Conservation (phyloP, 352 stramenopile genomes). For the Pythium phragmiticola region DNA sequence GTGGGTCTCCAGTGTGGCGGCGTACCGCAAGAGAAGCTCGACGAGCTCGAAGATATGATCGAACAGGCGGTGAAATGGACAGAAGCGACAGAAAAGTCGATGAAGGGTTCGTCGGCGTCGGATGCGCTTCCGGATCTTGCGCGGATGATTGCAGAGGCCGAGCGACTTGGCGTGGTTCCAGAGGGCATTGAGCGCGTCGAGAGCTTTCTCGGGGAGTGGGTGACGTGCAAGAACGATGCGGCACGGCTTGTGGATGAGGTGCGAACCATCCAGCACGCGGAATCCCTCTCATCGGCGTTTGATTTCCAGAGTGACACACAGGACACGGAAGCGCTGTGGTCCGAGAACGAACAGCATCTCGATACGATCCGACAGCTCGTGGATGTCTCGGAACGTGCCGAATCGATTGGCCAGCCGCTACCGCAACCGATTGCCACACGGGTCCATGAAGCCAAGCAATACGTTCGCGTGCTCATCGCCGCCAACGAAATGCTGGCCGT, state of each 20-base stretch:
- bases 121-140: slow-evolving; percentile 12
- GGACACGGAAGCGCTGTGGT: slow-evolving; percentile 20
- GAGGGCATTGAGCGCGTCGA: slow-evolving; percentile 20
- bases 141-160: slow-evolving; percentile 4
- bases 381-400: slow-evolving; percentile 15
- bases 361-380: slow-evolving; percentile 18
- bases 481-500: slow-evolving; percentile 29
- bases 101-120: neutral
- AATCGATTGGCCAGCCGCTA: slow-evolving; percentile 19
- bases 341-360: slow-evolving; percentile 22
- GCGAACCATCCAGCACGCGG: slow-evolving; percentile 6
- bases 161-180: slow-evolving; percentile 5
- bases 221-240: slow-evolving; percentile 11
- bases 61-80: slow-evolving; percentile 24
- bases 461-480: slow-evolving; percentile 21
- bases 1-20: slow-evolving; percentile 22
- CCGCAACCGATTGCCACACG: slow-evolving; percentile 6
- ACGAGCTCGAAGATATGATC: slow-evolving; percentile 24
- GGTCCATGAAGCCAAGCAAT: slow-evolving; percentile 19
- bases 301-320: slow-evolving; percentile 20
- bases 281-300: slow-evolving; percentile 14
- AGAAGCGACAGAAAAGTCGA: slow-evolving; percentile 14
- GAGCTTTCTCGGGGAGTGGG: slow-evolving; percentile 19
- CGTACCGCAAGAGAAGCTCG: slow-evolving; percentile 21
- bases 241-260: slow-evolving; percentile 11